These are phyloP conservation scores for Avena insularis DNA, from an alignment of 176 grass and related monocot genomes.

Conservation along the genomic window DNA sequence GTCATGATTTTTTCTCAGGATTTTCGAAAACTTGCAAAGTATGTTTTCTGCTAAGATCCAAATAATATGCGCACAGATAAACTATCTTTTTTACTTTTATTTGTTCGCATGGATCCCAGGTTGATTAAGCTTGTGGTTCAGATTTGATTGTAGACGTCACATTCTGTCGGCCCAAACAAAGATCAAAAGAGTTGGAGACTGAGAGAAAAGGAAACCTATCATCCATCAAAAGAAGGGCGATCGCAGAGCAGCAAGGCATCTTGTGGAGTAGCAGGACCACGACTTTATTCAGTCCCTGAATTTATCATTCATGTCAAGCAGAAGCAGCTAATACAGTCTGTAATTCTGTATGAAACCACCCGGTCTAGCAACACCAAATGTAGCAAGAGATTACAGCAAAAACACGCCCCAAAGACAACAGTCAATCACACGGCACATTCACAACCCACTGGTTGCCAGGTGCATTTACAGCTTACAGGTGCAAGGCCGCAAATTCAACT, in stretches of 20 bases:
- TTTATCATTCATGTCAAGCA: background rate
- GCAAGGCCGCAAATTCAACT: background rate
- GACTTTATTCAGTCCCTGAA: background rate
- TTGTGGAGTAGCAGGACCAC: background rate
- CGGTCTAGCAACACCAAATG: background rate
- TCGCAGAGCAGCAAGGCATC: background rate
- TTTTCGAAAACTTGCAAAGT: too few relatives aligned
- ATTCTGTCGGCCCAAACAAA: too few relatives aligned
- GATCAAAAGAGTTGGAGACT: background rate
- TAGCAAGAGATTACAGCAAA: conserved; percentile 1
- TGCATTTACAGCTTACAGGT: conserved; percentile 9
- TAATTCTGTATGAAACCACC: background rate
- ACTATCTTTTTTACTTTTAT: too few relatives aligned
- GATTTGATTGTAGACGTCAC: too few relatives aligned
- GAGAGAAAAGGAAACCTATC: background rate
- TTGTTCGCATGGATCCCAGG: too few relatives aligned
- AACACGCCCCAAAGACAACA: background rate
- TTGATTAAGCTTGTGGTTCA: too few relatives aligned
- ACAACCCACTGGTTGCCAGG: background rate
- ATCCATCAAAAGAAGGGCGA: background rate
- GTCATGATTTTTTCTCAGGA: too few relatives aligned
- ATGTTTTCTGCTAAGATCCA: too few relatives aligned
- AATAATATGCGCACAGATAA: too few relatives aligned
- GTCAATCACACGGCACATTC: background rate
- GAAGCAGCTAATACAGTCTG: background rate